A percentile compares a stretch with the other conserved stretches of the same genome.
These are phyloP conservation scores for Thraustochytrium sp. DNA, from an alignment of 352 stramenopile species.

Conservation along the genomic window DNA sequence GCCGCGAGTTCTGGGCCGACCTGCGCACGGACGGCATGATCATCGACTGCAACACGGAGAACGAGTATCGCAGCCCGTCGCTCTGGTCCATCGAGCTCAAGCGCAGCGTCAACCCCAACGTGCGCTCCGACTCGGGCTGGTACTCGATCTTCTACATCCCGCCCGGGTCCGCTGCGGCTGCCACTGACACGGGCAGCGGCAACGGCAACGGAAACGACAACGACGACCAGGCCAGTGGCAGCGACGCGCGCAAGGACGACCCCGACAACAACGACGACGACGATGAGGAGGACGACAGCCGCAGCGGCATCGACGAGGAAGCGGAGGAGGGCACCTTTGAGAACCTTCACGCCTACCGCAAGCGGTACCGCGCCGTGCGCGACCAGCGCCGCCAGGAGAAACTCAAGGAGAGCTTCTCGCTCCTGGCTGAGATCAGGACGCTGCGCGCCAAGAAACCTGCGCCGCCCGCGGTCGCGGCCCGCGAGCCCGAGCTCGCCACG, in stretches of 20 bases:
- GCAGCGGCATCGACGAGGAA: neutral
- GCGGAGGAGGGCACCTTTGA: neutral
- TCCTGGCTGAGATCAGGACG: neutral
- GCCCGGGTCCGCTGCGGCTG: neutral
- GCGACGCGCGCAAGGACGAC: neutral
- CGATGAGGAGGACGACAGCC: neutral
- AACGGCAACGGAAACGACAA: neutral
- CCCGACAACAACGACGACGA: neutral
- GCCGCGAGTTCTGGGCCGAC: constrained; percentile 6
- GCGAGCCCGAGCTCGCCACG: neutral
- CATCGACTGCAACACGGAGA: neutral
- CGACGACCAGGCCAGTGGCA: neutral
- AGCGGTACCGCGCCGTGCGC: neutral
- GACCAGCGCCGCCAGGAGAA: neutral
- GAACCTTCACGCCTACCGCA: neutral
- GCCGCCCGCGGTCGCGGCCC: neutral
- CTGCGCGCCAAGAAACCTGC: neutral
- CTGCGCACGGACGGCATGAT: constrained; percentile 13
- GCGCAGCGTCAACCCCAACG: neutral
- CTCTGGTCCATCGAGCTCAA: constrained; percentile 16
- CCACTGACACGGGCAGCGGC: neutral
- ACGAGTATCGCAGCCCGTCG: neutral
- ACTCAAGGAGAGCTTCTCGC: neutral
- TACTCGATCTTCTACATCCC: constrained; percentile 33
- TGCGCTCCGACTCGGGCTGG: constrained; percentile 28